These are phyloP conservation scores for Diospyros lotus DNA, from an alignment of 148 eudicot genomes.

Conservation along the genomic window DNA sequence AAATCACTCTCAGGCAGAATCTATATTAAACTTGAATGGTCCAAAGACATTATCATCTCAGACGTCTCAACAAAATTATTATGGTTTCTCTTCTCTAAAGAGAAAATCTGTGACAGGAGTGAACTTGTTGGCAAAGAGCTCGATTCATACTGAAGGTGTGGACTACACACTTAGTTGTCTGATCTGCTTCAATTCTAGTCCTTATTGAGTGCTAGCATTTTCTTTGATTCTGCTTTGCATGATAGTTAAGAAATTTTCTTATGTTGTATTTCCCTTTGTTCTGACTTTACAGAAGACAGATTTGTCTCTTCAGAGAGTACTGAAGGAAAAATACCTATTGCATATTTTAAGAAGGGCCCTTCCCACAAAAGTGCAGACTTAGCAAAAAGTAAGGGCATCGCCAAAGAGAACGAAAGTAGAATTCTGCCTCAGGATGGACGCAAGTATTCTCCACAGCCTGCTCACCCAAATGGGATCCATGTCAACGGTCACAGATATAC, in stretches of 20 bases:
- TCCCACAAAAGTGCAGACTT: slow-evolving; percentile 25
- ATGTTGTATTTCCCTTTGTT: background rate
- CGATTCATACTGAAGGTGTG: slow-evolving; percentile 45
- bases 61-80: slow-evolving; percentile 23
- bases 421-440: slow-evolving; percentile 19
- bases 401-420: slow-evolving; percentile 30
- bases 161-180: slow-evolving; percentile 12
- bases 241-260: background rate
- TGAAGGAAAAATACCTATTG: slow-evolving; percentile 30
- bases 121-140: slow-evolving; percentile 22
- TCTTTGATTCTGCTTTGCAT: slow-evolving; percentile 1
- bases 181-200: slow-evolving; percentile 9
- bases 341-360: slow-evolving; percentile 28
- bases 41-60: slow-evolving; percentile 24
- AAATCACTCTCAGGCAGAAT: slow-evolving; percentile 17
- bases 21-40: slow-evolving; percentile 25
- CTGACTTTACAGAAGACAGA: background rate
- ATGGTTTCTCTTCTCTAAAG: slow-evolving; percentile 19
- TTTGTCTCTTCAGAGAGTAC: slow-evolving; percentile 28
- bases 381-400: slow-evolving; percentile 25
- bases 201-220: slow-evolving; percentile 5
- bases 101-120: slow-evolving; percentile 23
- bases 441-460: slow-evolving; percentile 18
- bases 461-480: slow-evolving; percentile 21
- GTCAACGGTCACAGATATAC: slow-evolving; percentile 17